Percentiles rank a stretch among this genome's conserved stretches.
These are phyloP conservation scores for Lophiotrema nucula DNA, from an alignment of 495 filamentous ascomycete species.

Conservation along the genomic window DNA sequence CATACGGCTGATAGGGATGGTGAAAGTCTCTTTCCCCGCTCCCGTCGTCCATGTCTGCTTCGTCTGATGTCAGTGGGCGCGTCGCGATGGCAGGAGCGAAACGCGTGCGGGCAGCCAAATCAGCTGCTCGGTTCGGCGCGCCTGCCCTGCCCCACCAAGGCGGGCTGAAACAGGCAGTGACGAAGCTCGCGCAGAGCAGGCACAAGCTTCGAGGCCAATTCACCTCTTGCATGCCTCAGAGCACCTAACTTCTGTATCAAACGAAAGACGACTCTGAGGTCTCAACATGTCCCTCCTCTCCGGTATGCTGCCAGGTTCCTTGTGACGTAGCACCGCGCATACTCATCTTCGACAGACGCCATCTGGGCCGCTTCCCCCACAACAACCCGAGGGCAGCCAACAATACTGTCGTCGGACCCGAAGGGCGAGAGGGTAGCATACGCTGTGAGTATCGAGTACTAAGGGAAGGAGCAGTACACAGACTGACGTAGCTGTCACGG, in stretches of 20 bases:
- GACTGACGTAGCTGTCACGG: too few relatives aligned
- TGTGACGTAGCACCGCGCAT: too few relatives aligned
- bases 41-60: slow-evolving; percentile 3
- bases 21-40: slow-evolving; percentile 62
- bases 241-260: too few relatives aligned
- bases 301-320: slow-evolving; percentile 1
- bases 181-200: too few relatives aligned
- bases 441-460: slow-evolving; percentile 70
- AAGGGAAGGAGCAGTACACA: too few relatives aligned
- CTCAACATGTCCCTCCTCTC: slow-evolving; percentile 24
- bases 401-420: slow-evolving; percentile 81
- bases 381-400: slow-evolving; percentile 83
- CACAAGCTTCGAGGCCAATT: too few relatives aligned
- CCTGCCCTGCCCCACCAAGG: too few relatives aligned
- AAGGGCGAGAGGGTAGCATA: slow-evolving; percentile 94
- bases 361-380: slow-evolving; percentile 76
- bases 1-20: slow-evolving; percentile 89
- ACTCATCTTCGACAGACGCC: too few relatives aligned
- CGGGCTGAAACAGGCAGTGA: background rate
- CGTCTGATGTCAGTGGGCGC: background rate
- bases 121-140: too few relatives aligned
- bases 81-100: background rate
- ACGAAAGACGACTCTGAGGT: too few relatives aligned
- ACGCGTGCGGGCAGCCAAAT: background rate
- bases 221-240: too few relatives aligned